phyloP scores from a whole-genome alignment of 805 yeast species.

The Isabelozyma gotoi region DNA sequence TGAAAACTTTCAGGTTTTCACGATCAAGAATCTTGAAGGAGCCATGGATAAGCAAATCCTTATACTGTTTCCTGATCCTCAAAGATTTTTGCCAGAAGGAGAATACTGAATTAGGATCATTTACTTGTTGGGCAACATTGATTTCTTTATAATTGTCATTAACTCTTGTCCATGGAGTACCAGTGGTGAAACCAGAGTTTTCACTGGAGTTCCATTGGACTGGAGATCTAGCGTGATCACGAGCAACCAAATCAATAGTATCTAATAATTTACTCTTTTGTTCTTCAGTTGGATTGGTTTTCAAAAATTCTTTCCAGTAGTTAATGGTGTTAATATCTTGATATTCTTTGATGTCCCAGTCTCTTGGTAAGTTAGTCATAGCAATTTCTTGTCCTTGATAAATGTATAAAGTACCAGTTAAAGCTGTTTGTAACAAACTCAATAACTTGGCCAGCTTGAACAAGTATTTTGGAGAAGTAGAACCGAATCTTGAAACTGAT shows the following conservation, averaged over 20 bases:
- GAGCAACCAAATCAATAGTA: conserved; percentile 31
- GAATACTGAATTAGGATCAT: conserved; percentile 42
- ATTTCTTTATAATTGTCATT: conserved; percentile 44
- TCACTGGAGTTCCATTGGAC: conserved; percentile 46
- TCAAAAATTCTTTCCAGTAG: conserved; percentile 29
- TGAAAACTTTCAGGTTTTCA: conserved; percentile 36
- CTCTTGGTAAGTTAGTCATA: conserved; percentile 41
- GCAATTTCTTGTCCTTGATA: conserved; percentile 60
- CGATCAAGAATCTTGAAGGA: conserved; percentile 37
- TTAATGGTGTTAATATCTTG: conserved; percentile 45
- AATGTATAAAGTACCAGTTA: conserved; percentile 49
- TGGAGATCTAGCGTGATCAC: conserved; percentile 52
- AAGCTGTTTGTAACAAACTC: conserved; percentile 38
- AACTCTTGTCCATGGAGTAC: conserved; percentile 48
- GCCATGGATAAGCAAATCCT: conserved; percentile 42
- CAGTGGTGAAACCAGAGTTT: conserved; percentile 45
- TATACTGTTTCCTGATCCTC: conserved; percentile 36
- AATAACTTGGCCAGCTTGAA: conserved; percentile 43
- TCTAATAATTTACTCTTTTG: conserved; percentile 16
- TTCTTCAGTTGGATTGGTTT: conserved; percentile 1
- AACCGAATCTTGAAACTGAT: conserved; percentile 47
- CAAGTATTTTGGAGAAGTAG: conserved; percentile 30
- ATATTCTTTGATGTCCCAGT: conserved; percentile 46
- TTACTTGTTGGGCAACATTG: conserved; percentile 42
- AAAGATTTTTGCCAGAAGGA: conserved; percentile 43